Conservation (phyloP, 2,329 filamentous ascomycete species). For the Amylocarpus encephaloides region DNA sequence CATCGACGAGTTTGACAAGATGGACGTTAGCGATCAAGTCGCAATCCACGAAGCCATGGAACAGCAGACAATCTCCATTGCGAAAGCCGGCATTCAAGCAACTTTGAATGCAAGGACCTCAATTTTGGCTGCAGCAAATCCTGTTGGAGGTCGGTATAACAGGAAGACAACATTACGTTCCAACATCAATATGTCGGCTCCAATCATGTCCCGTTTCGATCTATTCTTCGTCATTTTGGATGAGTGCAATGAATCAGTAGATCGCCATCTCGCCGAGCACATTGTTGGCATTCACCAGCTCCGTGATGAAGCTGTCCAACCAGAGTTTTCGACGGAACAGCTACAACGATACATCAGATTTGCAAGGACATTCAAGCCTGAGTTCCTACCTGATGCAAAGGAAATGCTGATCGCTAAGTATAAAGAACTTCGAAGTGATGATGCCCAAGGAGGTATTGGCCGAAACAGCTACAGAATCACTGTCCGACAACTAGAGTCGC, state of each 20-base stretch:
- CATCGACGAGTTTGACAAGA: constrained; percentile 99
- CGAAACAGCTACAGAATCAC: constrained; percentile 97
- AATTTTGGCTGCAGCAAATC: constrained; percentile 93
- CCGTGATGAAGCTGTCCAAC: constrained; percentile 83
- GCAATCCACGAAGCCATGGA: constrained; percentile 99
- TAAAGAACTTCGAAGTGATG: constrained; percentile 89
- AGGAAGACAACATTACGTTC: constrained; percentile 86
- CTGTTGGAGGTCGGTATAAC: constrained; percentile 93
- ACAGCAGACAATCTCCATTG: constrained; percentile 98
- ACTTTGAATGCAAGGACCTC: constrained; percentile 93
- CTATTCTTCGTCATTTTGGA: constrained; percentile 97
- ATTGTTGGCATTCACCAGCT: constrained; percentile 92
- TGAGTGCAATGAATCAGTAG: constrained; percentile 88
- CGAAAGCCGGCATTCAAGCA: constrained; percentile 96
- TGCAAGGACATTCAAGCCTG: constrained; percentile 86
- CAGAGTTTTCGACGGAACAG: constrained; percentile 94
- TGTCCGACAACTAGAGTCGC: constrained; percentile 87
- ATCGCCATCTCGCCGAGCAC: constrained; percentile 86
- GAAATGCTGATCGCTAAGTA: constrained; percentile 83
- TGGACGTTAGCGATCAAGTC: constrained; percentile 95
- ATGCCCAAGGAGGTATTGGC: constrained; percentile 88
- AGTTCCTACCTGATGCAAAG: constrained; percentile 85
- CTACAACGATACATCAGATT: constrained; percentile 96
- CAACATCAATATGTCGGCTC: constrained; percentile 98
- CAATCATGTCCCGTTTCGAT: constrained; percentile 99